Base-by-base conservation (phyloP, 192 early-diverging fungal genomes). In the Blastocladiella britannica region DNA sequence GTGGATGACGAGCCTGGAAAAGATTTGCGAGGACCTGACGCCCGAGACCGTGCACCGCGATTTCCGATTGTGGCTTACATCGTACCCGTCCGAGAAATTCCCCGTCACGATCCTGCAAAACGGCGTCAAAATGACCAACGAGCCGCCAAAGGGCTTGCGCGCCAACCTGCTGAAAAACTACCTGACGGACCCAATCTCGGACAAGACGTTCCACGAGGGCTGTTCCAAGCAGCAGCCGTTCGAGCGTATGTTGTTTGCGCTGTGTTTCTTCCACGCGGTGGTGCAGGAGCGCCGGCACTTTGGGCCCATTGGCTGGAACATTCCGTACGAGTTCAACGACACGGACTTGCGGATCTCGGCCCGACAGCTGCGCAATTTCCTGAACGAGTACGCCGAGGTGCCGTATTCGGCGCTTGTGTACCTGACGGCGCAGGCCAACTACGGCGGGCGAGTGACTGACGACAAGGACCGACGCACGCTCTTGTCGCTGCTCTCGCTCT, bases 261-360 rank as follows among this genome's bases (percentile, higher is more conserved):
- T 81, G 18, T 81, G 79, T 51, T 76, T 71, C 8, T 81, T 81
- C 70, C 79, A 81, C 64, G 79, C 76, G 5, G 62, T 81, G n/a
- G 76, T 81, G 26, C 79, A 81, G 53, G 67, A 72, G 52, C 25
- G 26, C 0, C 25, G 23, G 18, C 15, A 6, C 4, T 31, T 53
- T n/a, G 23, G 47, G n/a, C 52, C 15, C 6, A 25, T 43, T 43
- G 31, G 31, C 9, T 81, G 79, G 79, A 81, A 81, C 55, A 81
- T 81, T 63, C 79, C 79, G 15, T 80, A 80, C 54, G 78, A 80
- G 63, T 80, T 80, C 59, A 80, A 80, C 61, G 78, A 80, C 26
- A 78, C 78, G 20, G 78, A 80, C 60, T 58, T 80, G 26, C 59
- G 72, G 24, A 80, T 80, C 37, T 68, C 65, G 54, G 72, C 78